Base-by-base conservation (phyloP, 441 rosid species). In the Gossypium schwendimanii region DNA sequence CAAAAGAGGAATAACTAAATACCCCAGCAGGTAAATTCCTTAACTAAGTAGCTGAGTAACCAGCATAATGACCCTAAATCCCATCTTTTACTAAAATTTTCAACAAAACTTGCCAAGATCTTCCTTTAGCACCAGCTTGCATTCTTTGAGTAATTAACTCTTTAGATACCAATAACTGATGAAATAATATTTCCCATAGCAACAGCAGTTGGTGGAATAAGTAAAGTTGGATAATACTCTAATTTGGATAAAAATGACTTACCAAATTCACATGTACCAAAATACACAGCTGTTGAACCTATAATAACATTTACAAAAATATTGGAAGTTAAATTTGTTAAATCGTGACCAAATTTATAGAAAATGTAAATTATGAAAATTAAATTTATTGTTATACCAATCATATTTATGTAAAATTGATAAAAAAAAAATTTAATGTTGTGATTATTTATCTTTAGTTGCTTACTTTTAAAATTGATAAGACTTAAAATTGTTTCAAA, bases 141-240 rank as follows among this genome's bases (percentile, higher is more conserved):
- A 94, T 91, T 76, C 93, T 81, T 78, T 92, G 98, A 0, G 94
- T 92, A 41, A 92, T 94, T 73, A 94, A 81, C 73, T 94, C 98
- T 75, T 91, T 92, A 0, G 98, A 97, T 54, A 94, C 97, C 99
- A 89, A 92, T 92, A 0, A 94, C 97, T 0, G 99, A 94, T 0
- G 97, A 94, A 67, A 89, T 91, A 28, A 94, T 82, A 65, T 92
- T 94, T 2, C 99, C 98, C 98, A 95, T 93, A 1, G 96, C 99
- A 18, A 97, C 99, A 11, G 96, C 96, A 4, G 96, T 87, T 3
- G 99, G 99, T 55, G 98, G 99, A 70, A 92, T 86, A 2, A 95
- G 89, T 64, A 95, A 77, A 2, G 91, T 17, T 11, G 98, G 99
- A 36, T 36, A 36, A 77, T 75, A 90, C 21, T 81, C 88, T 1